Conservation (phyloP, 2,329 filamentous ascomycete species). For the Dothideomycetidae sp. region DNA sequence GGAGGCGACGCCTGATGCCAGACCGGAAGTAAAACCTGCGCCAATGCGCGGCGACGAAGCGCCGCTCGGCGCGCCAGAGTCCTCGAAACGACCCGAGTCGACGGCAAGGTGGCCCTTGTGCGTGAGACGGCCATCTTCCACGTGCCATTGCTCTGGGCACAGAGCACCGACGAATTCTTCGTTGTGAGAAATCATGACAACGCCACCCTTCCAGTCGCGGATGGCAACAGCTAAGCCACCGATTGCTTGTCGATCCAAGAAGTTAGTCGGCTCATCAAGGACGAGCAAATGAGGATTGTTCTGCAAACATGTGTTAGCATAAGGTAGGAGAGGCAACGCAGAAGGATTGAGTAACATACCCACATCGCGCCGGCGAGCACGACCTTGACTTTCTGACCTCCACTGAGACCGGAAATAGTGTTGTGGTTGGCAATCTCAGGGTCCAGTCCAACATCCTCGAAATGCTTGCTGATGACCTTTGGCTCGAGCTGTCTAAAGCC, state of each 20-base stretch:
- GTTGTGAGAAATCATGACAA: slow-evolving; percentile 99
- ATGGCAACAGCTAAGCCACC: slow-evolving; percentile 96
- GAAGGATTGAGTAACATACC: slow-evolving; percentile 7
- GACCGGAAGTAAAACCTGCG: slow-evolving; percentile 40
- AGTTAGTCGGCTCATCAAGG: slow-evolving; percentile 30
- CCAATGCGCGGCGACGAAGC: slow-evolving; percentile 44
- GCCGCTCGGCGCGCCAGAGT: slow-evolving; percentile 52
- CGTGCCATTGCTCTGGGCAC: slow-evolving; percentile 92
- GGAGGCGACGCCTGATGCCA: slow-evolving; percentile 19
- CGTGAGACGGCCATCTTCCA: slow-evolving; percentile 73
- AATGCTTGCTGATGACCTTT: slow-evolving; percentile 91
- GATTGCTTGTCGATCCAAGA: slow-evolving; percentile 42
- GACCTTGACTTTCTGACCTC: slow-evolving; percentile 98
- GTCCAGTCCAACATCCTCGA: slow-evolving; percentile 89
- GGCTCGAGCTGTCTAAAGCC: slow-evolving; percentile 90
- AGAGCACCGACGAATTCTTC: slow-evolving; percentile 96
- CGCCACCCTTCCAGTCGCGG: slow-evolving; percentile 93
- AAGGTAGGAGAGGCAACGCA: slow-evolving; percentile 69
- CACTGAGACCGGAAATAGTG: slow-evolving; percentile 87
- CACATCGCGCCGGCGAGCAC: slow-evolving; percentile 63
- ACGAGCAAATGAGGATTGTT: slow-evolving; percentile 97
- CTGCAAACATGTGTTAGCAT: slow-evolving; percentile 23
- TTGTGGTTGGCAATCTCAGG: slow-evolving; percentile 99
- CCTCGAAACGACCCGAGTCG: slow-evolving; percentile 67
- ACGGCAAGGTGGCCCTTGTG: slow-evolving; percentile 67